Conservation (phyloP, 257 asterid species). For the Jacaranda copaia region DNA sequence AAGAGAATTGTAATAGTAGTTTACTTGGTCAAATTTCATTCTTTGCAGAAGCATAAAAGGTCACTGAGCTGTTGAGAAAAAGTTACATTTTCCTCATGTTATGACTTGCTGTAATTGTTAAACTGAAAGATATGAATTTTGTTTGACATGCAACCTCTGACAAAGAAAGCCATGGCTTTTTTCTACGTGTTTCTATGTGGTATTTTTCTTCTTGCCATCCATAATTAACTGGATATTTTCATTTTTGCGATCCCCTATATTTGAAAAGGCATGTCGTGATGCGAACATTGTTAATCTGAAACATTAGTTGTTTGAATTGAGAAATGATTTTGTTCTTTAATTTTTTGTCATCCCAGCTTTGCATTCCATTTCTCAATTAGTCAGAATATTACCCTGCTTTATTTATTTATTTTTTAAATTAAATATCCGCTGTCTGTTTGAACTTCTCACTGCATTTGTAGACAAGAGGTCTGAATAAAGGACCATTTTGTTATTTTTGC, state of each 20-base stretch:
- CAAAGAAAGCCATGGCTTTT: background rate
- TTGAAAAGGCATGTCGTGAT: background rate
- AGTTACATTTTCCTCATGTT: background rate
- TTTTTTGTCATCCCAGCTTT: background rate
- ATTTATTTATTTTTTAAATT: too few species aligned
- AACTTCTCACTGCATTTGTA: background rate
- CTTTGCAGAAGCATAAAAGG: background rate
- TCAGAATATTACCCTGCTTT: background rate
- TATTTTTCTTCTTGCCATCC: too few species aligned
- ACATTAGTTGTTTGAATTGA: background rate
- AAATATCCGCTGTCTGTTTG: background rate
- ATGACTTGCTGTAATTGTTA: background rate
- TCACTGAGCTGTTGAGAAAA: background rate
- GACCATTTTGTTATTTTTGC: background rate
- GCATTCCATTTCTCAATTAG: background rate
- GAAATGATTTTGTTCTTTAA: background rate
- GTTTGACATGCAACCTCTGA: background rate
- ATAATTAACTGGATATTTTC: background rate
- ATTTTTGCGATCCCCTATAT: background rate
- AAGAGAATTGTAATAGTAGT: background rate
- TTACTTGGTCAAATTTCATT: background rate
- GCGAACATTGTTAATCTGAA: background rate
- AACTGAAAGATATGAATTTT: background rate
- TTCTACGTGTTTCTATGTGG: too few species aligned
- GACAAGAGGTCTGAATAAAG: background rate